Conservation (phyloP, 2,329 filamentous ascomycete genomes). For the Trichoderma sp. region DNA sequence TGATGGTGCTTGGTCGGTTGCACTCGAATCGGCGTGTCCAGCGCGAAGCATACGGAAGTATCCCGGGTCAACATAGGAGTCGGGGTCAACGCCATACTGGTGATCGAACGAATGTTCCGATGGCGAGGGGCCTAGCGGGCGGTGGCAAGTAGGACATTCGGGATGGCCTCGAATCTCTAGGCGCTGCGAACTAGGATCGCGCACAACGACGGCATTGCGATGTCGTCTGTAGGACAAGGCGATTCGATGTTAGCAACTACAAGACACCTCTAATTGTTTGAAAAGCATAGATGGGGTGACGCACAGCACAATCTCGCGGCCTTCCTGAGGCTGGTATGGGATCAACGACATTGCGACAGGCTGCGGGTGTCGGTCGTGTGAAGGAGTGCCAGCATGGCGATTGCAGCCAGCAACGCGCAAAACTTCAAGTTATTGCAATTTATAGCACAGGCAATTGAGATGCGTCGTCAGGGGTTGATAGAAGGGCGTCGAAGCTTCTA, state of each 20-base stretch:
- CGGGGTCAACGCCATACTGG: conserved; percentile 42
- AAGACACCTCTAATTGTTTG: background rate
- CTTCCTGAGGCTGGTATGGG: conserved; percentile 72
- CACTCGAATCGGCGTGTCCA: conserved; percentile 48
- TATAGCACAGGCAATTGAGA: background rate
- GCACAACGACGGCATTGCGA: conserved; percentile 88
- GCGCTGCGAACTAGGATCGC: conserved; percentile 80
- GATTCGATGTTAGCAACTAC: background rate
- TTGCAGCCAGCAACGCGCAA: conserved; percentile 3
- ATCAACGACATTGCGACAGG: conserved; percentile 63
- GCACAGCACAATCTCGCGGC: conserved; percentile 78
- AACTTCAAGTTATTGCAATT: background rate
- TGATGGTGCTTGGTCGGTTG: conserved; percentile 45
- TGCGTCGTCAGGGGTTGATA: background rate
- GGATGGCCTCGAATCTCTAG: conserved; percentile 77
- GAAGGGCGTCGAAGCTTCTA: conserved; percentile 8
- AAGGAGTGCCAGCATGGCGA: conserved; percentile 26
- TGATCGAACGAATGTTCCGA: conserved; percentile 53
- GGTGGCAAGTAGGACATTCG: conserved; percentile 90
- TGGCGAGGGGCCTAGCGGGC: conserved; percentile 58
- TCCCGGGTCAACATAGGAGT: conserved; percentile 81
- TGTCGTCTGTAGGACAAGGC: conserved; percentile 67
- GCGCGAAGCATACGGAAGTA: conserved; percentile 93
- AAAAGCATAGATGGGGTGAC: conserved; percentile 38
- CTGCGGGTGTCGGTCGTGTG: conserved; percentile 25